Evolutionary conservation across 768 basidiomycete genomes (phyloP), one percentile per base, ranked within the genome.

Genomic region (Suillus discolor): DNA sequence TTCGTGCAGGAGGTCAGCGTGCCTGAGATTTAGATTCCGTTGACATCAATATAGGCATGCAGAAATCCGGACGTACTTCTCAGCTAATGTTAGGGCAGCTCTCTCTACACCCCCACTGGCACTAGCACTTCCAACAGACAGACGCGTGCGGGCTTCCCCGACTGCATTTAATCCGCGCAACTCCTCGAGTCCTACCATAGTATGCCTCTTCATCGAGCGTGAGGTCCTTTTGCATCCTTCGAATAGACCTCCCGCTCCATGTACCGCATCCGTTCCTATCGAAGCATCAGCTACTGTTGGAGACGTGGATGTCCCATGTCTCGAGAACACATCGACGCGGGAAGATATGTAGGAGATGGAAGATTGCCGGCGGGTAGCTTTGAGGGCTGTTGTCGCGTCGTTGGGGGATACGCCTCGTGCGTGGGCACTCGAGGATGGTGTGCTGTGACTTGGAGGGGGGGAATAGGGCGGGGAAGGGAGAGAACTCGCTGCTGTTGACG

Each of bases 1-100:
- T 66, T 90, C 89, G 38, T 85, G 89, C n/a, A 94, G 79, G 2
- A 95, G 78, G 63, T 94, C 92, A 7, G 89, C 87, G 70, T 95
- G 91, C 71, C 93, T 94, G 67, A n/a, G n/a, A 39, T 39, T 60
- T 13, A 20, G 3, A 28, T 41, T 28, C 38, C 38, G 57, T 60
- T 60, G 28, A 18, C 28, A 60, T 60, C 41, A 60, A 31, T 60
- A 28, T 25, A 20, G 28, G 41, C 0, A 42, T 18, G 28, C 25
- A 13, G 49, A 64, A 39, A 25, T 36, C 34, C 9, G 39, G 5
- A 82, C 87, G 66, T 72, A 93, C 91, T 87, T 90, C 78, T 93
- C 92, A 59, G 85, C 84, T 63, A 93, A 74, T 0, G 92, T 94
- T 62, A 85, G 71, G 18, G 87, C 88, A n/a, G 79, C 78, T 25